Evolutionary conservation across 192 early-diverging fungal species (phyloP), one percentile per base, ranked within the genome.

Genomic region (Chytriomyces hyalinus): DNA sequence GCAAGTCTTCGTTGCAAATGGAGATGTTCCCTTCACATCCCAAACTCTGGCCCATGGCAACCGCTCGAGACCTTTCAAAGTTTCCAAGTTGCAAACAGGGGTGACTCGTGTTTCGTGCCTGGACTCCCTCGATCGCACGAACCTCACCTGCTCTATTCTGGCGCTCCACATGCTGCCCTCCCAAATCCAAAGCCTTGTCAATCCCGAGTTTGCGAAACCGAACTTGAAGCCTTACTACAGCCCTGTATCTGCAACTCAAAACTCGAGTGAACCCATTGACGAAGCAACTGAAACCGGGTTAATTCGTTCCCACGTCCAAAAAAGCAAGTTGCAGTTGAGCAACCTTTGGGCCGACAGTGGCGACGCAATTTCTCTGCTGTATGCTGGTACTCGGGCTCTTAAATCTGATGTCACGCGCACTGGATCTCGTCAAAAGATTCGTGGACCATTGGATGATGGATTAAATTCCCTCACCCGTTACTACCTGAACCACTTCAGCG

Each of bases 311-410:
- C 11, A 13, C 15, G n/a, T 65, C 15, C 51, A 47, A 9, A n/a
- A 53, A 49, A 53, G 49, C 48, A 22, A 47, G 8, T 13, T 8
- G 17, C 60, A 11, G 9, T 51, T 86, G 8, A 86, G 78, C 17
- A 83, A 83, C 71, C 70, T 89, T 44, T 89, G 84, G 84, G 86
- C 88, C 6, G 86, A 89, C 69, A 82, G 84, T 47, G 88, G 88
- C 26, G 88, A 89, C 65, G 81, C 84, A 36, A 66, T 87, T 67
- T 83, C 81, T 13, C 68, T 89, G 26, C 68, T 89, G 61, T 89
- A 89, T 78, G 86, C 88, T 28, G 88, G 88, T 0, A 89, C 88
- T 20, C 70, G 83, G n/a, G 86, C 86, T 8, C 74, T 89, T 26
- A 89, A 87, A 63, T 75, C 80, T 26, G 88, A 89, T 70, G 53